Conservation (phyloP, 2,329 filamentous ascomycete species). For the Pseudopithomyces maydicus region DNA sequence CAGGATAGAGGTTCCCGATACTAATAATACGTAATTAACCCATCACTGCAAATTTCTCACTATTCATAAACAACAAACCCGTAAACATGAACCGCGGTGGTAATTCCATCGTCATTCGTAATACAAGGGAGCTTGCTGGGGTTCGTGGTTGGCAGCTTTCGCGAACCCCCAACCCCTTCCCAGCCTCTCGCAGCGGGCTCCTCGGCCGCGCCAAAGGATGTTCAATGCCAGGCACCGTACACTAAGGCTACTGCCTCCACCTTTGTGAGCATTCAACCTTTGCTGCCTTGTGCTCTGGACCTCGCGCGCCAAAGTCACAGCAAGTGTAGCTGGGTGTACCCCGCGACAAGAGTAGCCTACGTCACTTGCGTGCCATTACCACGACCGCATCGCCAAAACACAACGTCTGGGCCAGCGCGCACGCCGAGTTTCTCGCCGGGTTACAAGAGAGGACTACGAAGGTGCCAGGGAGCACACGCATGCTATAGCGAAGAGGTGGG, state of each 20-base stretch:
- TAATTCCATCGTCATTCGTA: constrained; percentile 9
- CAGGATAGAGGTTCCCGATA: background rate
- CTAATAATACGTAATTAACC: constrained; percentile 1
- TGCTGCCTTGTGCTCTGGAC: background rate
- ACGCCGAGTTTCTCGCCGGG: background rate
- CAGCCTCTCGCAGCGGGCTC: constrained; percentile 4
- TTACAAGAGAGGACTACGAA: background rate
- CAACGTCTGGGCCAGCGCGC: background rate
- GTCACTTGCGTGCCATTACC: background rate
- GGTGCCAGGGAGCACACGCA: background rate
- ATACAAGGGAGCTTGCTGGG: background rate
- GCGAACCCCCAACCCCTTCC: constrained; percentile 8
- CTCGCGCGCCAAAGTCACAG: too few species aligned
- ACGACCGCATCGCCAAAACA: background rate
- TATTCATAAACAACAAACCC: too few species aligned
- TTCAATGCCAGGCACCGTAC: background rate
- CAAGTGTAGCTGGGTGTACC: background rate
- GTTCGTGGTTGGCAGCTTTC: background rate
- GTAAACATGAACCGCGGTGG: background rate
- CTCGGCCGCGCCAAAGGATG: background rate
- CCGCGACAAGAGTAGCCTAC: background rate
- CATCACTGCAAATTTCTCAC: background rate
- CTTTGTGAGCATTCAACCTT: background rate
- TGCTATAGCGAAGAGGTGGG: background rate
- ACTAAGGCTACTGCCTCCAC: background rate